Percentiles rank a stretch among this genome's conserved stretches.
Evolutionary conservation across 345 rosid species (phyloP).

Genomic region (Turnera subulata): DNA sequence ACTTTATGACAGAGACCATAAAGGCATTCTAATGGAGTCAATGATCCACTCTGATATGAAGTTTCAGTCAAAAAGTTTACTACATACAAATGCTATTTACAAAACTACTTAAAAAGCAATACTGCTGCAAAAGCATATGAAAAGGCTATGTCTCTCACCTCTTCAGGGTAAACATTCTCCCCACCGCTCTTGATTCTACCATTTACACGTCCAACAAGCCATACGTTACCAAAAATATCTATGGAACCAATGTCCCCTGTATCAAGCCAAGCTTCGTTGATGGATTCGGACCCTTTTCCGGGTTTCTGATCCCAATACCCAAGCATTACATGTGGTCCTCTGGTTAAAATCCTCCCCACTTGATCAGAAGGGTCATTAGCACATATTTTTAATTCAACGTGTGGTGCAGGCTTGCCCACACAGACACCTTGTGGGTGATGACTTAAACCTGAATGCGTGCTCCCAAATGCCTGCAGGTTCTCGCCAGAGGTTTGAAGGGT

Average conservation of each 20-base stretch:
- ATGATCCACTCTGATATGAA: no score
- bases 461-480: constrained; percentile 17
- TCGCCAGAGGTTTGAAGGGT: constrained; percentile 17
- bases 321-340: constrained; percentile 80
- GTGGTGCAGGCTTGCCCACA: constrained; percentile 82
- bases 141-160: constrained; percentile 36
- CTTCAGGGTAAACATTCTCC: constrained; percentile 85
- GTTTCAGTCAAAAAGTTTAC: no score
- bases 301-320: constrained; percentile 54
- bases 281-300: constrained; percentile 20
- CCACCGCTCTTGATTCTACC: constrained; percentile 83
- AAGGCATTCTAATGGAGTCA: no score
- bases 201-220: constrained; percentile 73
- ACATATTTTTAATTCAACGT: constrained; percentile 57
- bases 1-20: no score
- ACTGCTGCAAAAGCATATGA: background rate
- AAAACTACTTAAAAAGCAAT: no score
- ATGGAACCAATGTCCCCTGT: constrained; percentile 72
- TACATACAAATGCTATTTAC: no score
- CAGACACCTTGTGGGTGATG: constrained; percentile 50
- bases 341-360: constrained; percentile 61
- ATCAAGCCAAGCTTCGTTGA: constrained; percentile 57
- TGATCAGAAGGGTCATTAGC: constrained; percentile 32
- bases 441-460: constrained; percentile 8
- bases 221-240: constrained; percentile 55